Percentiles rank a stretch among this genome's conserved stretches.
Evolutionary conservation across 352 stramenopile genomes (phyloP).

Genomic region (Lagenidium sp.): DNA sequence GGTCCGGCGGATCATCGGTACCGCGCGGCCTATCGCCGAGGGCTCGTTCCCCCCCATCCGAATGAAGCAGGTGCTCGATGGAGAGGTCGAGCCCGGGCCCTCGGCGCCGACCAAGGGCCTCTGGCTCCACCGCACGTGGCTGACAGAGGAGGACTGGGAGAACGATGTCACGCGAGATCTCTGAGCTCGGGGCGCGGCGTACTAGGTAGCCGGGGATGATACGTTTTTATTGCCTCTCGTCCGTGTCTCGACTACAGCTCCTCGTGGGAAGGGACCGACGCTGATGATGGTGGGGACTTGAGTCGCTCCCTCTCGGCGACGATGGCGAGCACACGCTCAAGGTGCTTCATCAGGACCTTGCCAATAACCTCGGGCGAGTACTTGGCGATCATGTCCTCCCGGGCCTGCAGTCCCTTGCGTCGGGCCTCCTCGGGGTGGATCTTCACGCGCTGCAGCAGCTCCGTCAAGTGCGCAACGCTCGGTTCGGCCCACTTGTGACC

Average conservation of each 20-base stretch:
- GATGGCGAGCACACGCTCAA: slow-evolving; percentile 47
- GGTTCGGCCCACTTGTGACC: slow-evolving; percentile 84
- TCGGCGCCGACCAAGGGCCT: slow-evolving; percentile 70
- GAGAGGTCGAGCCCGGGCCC: slow-evolving; percentile 38
- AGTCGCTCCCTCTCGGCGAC: slow-evolving; percentile 16
- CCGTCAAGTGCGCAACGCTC: slow-evolving; percentile 55
- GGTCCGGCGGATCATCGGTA: slow-evolving; percentile 81
- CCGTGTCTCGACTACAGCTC: no score
- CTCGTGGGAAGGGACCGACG: no score
- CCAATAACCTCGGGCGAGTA: slow-evolving; percentile 76
- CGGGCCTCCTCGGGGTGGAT: slow-evolving; percentile 50
- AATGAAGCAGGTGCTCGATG: slow-evolving; percentile 65
- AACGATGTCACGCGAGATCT: slow-evolving; percentile 24
- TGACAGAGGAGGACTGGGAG: slow-evolving; percentile 68
- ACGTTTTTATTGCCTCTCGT: no score
- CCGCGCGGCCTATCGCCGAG: slow-evolving; percentile 69
- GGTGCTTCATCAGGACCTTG: slow-evolving; percentile 47
- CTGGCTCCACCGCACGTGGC: slow-evolving; percentile 81
- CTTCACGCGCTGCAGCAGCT: slow-evolving; percentile 52
- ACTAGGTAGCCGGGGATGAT: no score
- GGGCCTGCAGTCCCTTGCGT: slow-evolving; percentile 56
- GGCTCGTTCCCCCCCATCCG: slow-evolving; percentile 34
- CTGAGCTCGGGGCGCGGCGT: no score
- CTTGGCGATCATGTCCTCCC: slow-evolving; percentile 74
- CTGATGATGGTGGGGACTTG: no score